Percentiles rank a stretch among this genome's conserved stretches.
Conservation (phyloP, 78 protist genomes). For the Emiliania huxleyi region DNA sequence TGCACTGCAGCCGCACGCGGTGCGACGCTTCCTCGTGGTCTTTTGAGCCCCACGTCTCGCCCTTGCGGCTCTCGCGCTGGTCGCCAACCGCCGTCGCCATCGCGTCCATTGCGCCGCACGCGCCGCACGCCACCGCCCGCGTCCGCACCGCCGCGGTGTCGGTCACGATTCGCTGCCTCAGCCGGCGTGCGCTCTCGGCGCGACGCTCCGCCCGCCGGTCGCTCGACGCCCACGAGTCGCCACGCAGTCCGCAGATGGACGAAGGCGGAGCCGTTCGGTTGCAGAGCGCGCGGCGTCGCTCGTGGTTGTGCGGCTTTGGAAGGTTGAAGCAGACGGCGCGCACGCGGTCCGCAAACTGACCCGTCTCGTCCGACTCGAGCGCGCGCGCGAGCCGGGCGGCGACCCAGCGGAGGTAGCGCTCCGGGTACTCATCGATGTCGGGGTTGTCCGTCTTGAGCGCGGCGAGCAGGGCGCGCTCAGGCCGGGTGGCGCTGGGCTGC, state of each 20-base stretch:
- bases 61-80: not conserved
- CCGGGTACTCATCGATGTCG: not conserved
- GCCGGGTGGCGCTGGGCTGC: too few species aligned
- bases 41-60: not conserved
- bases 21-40: not conserved
- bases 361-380: not conserved
- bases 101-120: not conserved
- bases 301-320: not conserved
- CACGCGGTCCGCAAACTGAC: not conserved
- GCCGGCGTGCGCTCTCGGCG: not conserved
- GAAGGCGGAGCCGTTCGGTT: not conserved
- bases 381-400: not conserved
- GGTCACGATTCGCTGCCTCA: not conserved
- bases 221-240: not conserved
- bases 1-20: not conserved
- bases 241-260: not conserved
- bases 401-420: not conserved
- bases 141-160: not conserved
- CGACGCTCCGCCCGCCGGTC: not conserved
- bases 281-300: not conserved
- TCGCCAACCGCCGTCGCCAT: not conserved
- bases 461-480: not conserved
- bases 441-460: not conserved
- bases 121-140: not conserved
- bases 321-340: not conserved